Conservation (phyloP, 805 yeast genomes). For the Zygoascus bituminiphila region DNA sequence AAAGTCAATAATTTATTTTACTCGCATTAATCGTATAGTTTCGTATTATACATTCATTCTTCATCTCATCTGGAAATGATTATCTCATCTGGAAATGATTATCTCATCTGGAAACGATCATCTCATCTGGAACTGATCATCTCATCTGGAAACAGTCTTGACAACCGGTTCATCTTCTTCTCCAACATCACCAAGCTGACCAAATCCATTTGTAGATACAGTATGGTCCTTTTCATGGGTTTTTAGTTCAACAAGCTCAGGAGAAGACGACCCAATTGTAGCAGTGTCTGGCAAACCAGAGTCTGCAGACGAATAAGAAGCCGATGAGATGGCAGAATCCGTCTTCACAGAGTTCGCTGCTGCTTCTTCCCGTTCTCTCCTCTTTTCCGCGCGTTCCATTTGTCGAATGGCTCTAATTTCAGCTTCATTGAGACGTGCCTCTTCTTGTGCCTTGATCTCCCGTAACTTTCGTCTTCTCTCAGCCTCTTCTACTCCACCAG, state of each 20-base stretch:
- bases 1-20: no score
- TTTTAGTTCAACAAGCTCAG: not conserved
- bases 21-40: no score
- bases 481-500: slow-evolving; percentile 85
- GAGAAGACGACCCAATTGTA: slow-evolving; percentile 3
- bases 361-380: slow-evolving; percentile 12
- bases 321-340: slow-evolving; percentile 1
- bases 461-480: slow-evolving; percentile 61
- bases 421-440: slow-evolving; percentile 23
- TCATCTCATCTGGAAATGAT: no score
- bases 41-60: no score
- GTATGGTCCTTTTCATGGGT: not conserved
- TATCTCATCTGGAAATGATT: no score
- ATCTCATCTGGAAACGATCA: no score
- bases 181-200: not conserved
- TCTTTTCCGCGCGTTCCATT: slow-evolving; percentile 13
- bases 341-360: not conserved
- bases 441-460: slow-evolving; percentile 62
- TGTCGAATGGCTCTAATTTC: slow-evolving; percentile 18
- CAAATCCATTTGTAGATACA: not conserved
- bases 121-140: no score
- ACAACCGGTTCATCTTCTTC: not conserved
- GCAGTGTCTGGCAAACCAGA: not conserved
- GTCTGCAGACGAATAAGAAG: not conserved
- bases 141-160: no score